Percentiles rank a stretch among this genome's conserved stretches.
phyloP scores from a whole-genome alignment of 352 stramenopile species.

The Pythium myriotylum region DNA sequence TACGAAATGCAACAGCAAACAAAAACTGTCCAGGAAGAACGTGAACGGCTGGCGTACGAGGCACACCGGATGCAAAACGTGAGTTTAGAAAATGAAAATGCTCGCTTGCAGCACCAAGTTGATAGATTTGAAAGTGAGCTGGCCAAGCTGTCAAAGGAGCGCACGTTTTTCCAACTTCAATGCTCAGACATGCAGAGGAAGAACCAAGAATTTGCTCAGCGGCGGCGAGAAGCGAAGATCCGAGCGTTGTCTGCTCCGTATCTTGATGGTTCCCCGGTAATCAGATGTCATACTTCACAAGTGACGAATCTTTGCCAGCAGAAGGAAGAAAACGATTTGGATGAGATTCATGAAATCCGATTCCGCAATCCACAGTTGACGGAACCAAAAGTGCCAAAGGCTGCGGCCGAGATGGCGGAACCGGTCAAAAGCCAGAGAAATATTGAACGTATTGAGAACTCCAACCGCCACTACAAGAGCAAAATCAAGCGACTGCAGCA shows the following conservation, averaged over 20 bases:
- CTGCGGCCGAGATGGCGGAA: no score
- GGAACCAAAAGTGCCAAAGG: no score
- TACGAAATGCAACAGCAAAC: slow-evolving; percentile 64
- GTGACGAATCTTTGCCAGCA: no score
- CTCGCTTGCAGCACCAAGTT: slow-evolving; percentile 50
- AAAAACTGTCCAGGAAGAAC: slow-evolving; percentile 38
- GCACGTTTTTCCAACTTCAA: slow-evolving; percentile 47
- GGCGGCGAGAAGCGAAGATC: slow-evolving; percentile 51
- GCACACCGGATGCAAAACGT: slow-evolving; percentile 39
- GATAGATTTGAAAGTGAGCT: slow-evolving; percentile 54
- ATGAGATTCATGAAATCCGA: no score
- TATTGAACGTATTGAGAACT: slow-evolving; percentile 44
- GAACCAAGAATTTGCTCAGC: slow-evolving; percentile 39
- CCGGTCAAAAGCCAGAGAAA: no score
- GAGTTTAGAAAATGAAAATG: slow-evolving; percentile 47
- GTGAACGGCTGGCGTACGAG: slow-evolving; percentile 39
- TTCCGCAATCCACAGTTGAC: no score
- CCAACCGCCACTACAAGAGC: slow-evolving; percentile 59
- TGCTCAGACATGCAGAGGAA: slow-evolving; percentile 48
- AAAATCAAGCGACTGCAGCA: slow-evolving; percentile 69
- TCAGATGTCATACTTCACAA: no score
- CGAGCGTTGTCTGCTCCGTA: slow-evolving; percentile 49
- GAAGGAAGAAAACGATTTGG: no score
- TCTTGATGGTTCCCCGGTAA: no score
- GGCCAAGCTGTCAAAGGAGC: slow-evolving; percentile 49